A percentile compares a stretch with the other conserved stretches of the same genome.
phyloP scores from a whole-genome alignment of 176 grass and related monocot genomes.

The Lolium multiflorum region DNA sequence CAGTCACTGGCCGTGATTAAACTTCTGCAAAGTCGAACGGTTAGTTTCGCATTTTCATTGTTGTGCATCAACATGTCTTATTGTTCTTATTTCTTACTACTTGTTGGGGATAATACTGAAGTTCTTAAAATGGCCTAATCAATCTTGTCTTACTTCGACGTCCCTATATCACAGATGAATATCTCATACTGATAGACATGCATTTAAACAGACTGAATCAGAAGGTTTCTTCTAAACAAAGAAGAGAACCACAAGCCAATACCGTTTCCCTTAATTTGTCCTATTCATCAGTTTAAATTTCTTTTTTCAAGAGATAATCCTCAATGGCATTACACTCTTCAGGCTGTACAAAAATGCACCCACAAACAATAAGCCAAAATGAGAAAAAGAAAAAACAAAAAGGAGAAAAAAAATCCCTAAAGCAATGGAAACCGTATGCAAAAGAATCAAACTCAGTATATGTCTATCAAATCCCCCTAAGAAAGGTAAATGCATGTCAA shows the following conservation, averaged over 20 bases:
- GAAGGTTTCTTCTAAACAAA: constrained; percentile 16
- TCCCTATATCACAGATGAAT: neutral
- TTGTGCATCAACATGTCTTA: neutral
- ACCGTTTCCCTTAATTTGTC: neutral
- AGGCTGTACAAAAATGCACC: constrained; percentile 59
- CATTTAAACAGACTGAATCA: neutral
- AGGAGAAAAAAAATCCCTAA: constrained; percentile 13
- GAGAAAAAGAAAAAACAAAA: neutral
- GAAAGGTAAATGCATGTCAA: constrained; percentile 37
- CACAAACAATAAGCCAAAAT: constrained; percentile 21
- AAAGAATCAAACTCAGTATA: constrained; percentile 50
- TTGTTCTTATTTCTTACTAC: constrained; percentile 20
- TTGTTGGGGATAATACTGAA: constrained; percentile 7
- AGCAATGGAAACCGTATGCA: constrained; percentile 36
- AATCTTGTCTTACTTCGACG: neutral
- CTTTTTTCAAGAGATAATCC: constrained; percentile 18
- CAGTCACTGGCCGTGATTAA: neutral
- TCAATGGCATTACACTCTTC: constrained; percentile 52
- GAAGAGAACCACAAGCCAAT: neutral
- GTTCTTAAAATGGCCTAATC: neutral
- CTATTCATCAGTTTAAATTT: constrained; percentile 43
- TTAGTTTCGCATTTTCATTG: neutral
- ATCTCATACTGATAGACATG: neutral
- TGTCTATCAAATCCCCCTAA: constrained; percentile 27
- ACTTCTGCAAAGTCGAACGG: neutral